These are phyloP conservation scores for Ceratocystis colombiana DNA, from an alignment of 2,329 filamentous ascomycete genomes.

Conservation along the genomic window DNA sequence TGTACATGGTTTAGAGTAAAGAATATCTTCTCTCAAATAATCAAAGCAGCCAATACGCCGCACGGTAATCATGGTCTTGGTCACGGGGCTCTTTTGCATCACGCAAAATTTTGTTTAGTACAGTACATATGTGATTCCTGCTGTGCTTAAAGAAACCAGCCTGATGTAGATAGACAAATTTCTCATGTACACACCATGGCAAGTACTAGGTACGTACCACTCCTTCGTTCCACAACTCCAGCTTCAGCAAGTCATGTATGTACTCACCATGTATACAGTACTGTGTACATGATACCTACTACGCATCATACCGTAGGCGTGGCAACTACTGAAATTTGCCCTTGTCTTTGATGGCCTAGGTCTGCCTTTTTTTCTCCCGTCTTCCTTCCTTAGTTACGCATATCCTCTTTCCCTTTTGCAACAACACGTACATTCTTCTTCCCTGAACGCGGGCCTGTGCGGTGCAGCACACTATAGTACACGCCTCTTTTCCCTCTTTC, in stretches of 20 bases:
- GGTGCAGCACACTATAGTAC: not conserved
- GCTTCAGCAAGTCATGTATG: not conserved
- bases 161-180: not conserved
- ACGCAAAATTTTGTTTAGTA: too few relatives aligned
- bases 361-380: slow-evolving; percentile 3
- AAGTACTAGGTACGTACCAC: not conserved
- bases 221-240: not conserved
- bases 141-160: not conserved
- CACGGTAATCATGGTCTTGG: too few relatives aligned
- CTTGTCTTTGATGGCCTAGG: not conserved
- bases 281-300: not conserved
- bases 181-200: not conserved
- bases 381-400: slow-evolving; percentile 12
- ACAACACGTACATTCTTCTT: not conserved
- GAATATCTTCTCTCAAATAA: too few relatives aligned
- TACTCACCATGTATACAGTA: slow-evolving; percentile 6
- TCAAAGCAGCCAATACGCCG: too few relatives aligned
- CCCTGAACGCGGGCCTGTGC: not conserved
- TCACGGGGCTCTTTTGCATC: too few relatives aligned
- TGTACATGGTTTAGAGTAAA: too few relatives aligned
- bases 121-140: too few relatives aligned
- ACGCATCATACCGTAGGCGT: not conserved
- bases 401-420: slow-evolving; percentile 1
- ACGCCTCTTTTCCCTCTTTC: slow-evolving; percentile 8
- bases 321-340: slow-evolving; percentile 2